A percentile compares a stretch with the other conserved stretches of the same genome.
Conservation (phyloP, 2,329 filamentous ascomycete genomes). For the Fusarium sp. region DNA sequence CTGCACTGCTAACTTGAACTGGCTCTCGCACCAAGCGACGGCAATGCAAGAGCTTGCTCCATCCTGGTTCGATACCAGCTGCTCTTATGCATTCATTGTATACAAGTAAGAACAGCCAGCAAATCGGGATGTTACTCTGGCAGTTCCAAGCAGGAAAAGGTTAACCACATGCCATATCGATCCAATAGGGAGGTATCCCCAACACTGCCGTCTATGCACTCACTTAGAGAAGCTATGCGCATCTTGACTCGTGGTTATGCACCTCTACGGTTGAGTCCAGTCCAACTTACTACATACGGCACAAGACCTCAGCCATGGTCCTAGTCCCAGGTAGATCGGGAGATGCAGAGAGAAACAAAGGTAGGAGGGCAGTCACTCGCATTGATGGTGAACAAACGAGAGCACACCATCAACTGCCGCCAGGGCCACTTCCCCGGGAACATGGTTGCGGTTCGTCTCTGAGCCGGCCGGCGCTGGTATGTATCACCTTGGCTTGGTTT, state of each 20-base stretch:
- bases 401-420: slow-evolving; percentile 37
- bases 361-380: neutral
- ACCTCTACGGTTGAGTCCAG: slow-evolving; percentile 15
- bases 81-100: slow-evolving; percentile 24
- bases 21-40: slow-evolving; percentile 17
- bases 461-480: slow-evolving; percentile 8
- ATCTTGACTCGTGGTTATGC: slow-evolving; percentile 40
- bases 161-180: slow-evolving; percentile 13
- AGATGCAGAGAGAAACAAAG: slow-evolving; percentile 14
- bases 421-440: slow-evolving; percentile 37
- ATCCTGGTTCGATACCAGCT: slow-evolving; percentile 33
- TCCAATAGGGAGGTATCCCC: slow-evolving; percentile 39
- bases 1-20: slow-evolving; percentile 20
- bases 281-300: slow-evolving; percentile 6
- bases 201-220: slow-evolving; percentile 30
- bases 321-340: slow-evolving; percentile 21
- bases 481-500: slow-evolving; percentile 22
- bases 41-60: slow-evolving; percentile 22
- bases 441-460: slow-evolving; percentile 30
- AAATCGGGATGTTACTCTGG: slow-evolving; percentile 29
- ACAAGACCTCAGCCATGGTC: slow-evolving; percentile 33
- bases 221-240: slow-evolving; percentile 19
- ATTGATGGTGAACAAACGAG: neutral
- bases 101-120: slow-evolving; percentile 22
- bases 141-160: slow-evolving; percentile 35